These are phyloP conservation scores for Paraleonurus japonicus DNA, from an alignment of 257 asterid genomes.

Conservation along the genomic window DNA sequence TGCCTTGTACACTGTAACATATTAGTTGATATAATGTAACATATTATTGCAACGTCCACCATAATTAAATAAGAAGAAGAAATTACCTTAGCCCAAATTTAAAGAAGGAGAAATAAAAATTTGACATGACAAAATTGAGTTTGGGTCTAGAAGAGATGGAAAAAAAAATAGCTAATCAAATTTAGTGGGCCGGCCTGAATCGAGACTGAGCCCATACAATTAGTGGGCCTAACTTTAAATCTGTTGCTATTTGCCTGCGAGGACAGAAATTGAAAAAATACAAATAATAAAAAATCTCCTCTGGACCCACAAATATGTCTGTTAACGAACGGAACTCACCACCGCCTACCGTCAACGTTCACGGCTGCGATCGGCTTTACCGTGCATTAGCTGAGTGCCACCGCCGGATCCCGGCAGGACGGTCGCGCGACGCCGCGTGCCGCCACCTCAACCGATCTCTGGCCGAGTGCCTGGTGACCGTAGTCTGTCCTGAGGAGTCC, in stretches of 20 bases:
- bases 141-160: too few relatives aligned
- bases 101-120: too few relatives aligned
- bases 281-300: neutral
- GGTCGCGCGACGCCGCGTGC: slow-evolving; percentile 67
- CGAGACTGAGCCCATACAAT: slow-evolving; percentile 5
- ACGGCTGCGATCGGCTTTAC: slow-evolving; percentile 60
- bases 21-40: too few relatives aligned
- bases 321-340: slow-evolving; percentile 22
- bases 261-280: neutral
- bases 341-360: slow-evolving; percentile 24
- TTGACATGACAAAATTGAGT: too few relatives aligned
- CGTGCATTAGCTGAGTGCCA: slow-evolving; percentile 68
- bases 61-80: too few relatives aligned
- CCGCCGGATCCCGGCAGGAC: slow-evolving; percentile 65
- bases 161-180: too few relatives aligned
- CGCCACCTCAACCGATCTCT: slow-evolving; percentile 76
- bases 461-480: slow-evolving; percentile 74
- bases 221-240: slow-evolving; percentile 10
- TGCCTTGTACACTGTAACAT: too few relatives aligned
- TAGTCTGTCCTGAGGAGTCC: slow-evolving; percentile 64
- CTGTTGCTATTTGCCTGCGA: neutral
- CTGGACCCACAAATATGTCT: slow-evolving; percentile 28
- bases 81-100: too few relatives aligned
- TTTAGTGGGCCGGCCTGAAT: slow-evolving; percentile 19
- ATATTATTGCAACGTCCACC: too few relatives aligned